Evolutionary conservation across 176 grass and related monocot genomes (phyloP).

Genomic region (Oryza glaberrima): DNA sequence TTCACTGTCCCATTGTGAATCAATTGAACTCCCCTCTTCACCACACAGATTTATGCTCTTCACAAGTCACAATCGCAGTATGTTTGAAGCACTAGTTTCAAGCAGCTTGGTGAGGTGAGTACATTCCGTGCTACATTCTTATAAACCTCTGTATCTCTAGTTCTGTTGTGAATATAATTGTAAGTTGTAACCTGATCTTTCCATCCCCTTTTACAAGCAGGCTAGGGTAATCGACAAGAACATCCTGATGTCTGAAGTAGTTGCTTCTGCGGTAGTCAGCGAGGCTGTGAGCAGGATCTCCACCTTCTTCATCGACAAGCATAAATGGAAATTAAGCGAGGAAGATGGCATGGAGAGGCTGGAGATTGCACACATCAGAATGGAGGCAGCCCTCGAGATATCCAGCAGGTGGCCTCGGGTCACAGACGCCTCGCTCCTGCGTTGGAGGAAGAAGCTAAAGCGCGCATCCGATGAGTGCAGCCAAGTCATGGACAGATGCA

Average conservation of each 20-base stretch:
- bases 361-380: not conserved
- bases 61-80: too few species aligned
- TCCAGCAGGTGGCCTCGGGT: not conserved
- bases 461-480: not conserved
- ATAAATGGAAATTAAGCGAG: not conserved
- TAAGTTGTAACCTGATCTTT: too few species aligned
- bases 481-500: not conserved
- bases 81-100: too few species aligned
- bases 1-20: not conserved
- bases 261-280: not conserved
- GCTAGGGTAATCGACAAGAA: too few species aligned
- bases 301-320: not conserved
- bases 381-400: not conserved
- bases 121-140: too few species aligned
- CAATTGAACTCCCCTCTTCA: not conserved
- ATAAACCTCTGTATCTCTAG: too few species aligned
- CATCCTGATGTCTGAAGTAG: not conserved
- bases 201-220: too few species aligned
- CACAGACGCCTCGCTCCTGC: not conserved
- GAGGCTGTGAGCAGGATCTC: not conserved
- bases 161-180: too few species aligned
- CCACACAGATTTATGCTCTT: too few species aligned
- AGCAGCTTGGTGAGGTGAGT: too few species aligned
- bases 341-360: not conserved
- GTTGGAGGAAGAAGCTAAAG: not conserved